Percentiles rank a stretch among this genome's conserved stretches.
Evolutionary conservation across 495 filamentous ascomycete genomes (phyloP).

Genomic region (Hypoxylon subgilvum): DNA sequence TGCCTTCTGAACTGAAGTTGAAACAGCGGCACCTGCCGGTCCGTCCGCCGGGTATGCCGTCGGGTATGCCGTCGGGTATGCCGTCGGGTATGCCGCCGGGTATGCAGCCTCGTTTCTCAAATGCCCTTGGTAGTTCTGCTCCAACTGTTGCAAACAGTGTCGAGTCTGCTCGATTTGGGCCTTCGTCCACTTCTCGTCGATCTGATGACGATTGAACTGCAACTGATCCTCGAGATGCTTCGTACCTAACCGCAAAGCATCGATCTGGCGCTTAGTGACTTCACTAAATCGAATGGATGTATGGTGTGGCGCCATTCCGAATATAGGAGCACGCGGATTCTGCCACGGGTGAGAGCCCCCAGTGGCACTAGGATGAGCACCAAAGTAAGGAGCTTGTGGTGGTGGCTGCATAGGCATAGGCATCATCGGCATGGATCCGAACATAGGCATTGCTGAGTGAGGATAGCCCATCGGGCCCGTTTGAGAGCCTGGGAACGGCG

Average conservation of each 20-base stretch:
- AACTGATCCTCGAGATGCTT: constrained; percentile 56
- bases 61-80: constrained; percentile 25
- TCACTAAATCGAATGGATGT: constrained; percentile 56
- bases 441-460: constrained; percentile 7
- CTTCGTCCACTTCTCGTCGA: constrained; percentile 53
- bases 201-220: constrained; percentile 56
- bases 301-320: constrained; percentile 39
- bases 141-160: constrained; percentile 47
- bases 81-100: constrained; percentile 30
- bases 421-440: constrained; percentile 7
- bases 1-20: constrained; percentile 2
- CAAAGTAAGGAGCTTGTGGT: too few species aligned
- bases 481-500: constrained; percentile 10
- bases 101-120: constrained; percentile 43
- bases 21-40: too few species aligned
- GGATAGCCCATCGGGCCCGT: constrained; percentile 6
- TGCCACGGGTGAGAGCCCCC: constrained; percentile 2
- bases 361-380: constrained; percentile 1
- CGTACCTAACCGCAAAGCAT: constrained; percentile 40
- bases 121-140: constrained; percentile 45
- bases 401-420: too few species aligned
- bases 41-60: too few species aligned
- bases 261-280: constrained; percentile 56
- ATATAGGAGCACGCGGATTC: constrained; percentile 11
- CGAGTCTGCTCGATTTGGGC: constrained; percentile 40